Base-by-base conservation (phyloP, 805 yeast species). In the Yamadazyma paraphyllophila region DNA sequence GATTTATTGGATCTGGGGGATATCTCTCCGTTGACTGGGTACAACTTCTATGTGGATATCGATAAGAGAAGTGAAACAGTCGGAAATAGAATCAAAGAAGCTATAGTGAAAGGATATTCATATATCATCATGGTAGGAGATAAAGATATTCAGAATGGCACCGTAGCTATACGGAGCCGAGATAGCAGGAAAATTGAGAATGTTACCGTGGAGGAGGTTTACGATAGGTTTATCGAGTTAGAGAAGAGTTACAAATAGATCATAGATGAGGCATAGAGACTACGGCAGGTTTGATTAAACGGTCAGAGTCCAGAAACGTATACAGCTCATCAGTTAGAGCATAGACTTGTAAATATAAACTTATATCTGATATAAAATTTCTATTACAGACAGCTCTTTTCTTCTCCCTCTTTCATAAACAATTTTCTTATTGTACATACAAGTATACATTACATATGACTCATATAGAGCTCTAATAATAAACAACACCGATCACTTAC, bases 121-220 rank as follows among this genome's bases (percentile, higher is more conserved):
- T 94, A 80, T 58, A 77, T 92, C 38, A 69, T 89, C n/a, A 78
- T 91, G 65, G 76, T 94, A 34, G 99, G 99, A 24, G 96, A 90
- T 54, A 80, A 80, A 52, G 99, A 94, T 62, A 69, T 85, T 7
- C 78, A 74, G 40, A 63, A 65, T 31, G 78, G 78, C 0, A 77
- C 78, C 1, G 67, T 83, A 13, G 81, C 95, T 1, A 74, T 92
- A 8, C 76, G 96, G 58, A 61, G 80, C 6, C 68, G 85, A 31
- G 77, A 70, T 26, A 71, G 69, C 45, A 71, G 82, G 44, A 74
- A 59, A 47, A 62, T 80, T 6, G 63, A 61, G 17, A 67, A 69
- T 26, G 40, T 81, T 60, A 65, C 76, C 0, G 59, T 71, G 1
- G 78, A 77, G 6, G 84, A 82, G 47, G 75, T 82, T 2, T 71